Evolutionary conservation across 768 basidiomycete species (phyloP), one percentile per base, ranked within the genome.

Genomic region (Pisolithus marmoratus): DNA sequence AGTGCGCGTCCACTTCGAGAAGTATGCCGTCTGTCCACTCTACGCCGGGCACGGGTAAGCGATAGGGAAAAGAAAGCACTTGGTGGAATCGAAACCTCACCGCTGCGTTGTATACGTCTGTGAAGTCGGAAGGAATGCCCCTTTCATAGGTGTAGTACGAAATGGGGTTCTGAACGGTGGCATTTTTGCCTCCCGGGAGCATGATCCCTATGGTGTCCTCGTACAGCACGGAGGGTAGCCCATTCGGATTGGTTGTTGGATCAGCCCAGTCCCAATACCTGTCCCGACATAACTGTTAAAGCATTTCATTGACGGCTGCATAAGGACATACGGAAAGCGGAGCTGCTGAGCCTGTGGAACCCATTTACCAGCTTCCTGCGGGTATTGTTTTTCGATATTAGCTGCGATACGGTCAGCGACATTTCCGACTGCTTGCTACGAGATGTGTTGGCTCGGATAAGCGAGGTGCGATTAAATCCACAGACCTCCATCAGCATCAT

Each of bases 241-340:
- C 62, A 17, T 60, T 46, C 15, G 26, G 19, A 11, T 53, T 51
- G 14, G 62, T 57, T 48, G 42, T 50, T 11, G 54, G 56, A 23
- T 56, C 65, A 2, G 58, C 65, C 64, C 65, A 67, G 49, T 67
- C 63, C 63, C 65, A 67, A 47, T 60, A 65, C 31, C 61, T 66
- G 43, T 14, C 20, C 4, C 37, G 31, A 37, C 42, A 19, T 27
- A 38, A 54, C 40, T 53, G 36, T 14, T 43, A 45, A 11, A 38
- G 36, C 11, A 19, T 20, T n/a, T 36, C 19, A 22, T n/a, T 27
- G 19, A 6, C 7, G n/a, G 34, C 24, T 38, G 9, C 40, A 43
- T 20, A 12, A 14, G 17, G 34, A 54, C 64, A 15, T n/a, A 61
- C 64, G 66, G 66, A 44, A 65, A 68, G 5, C 64, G 57, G 27